phyloP scores from a whole-genome alignment of 768 basidiomycete species.

The Mycena capillaripes region DNA sequence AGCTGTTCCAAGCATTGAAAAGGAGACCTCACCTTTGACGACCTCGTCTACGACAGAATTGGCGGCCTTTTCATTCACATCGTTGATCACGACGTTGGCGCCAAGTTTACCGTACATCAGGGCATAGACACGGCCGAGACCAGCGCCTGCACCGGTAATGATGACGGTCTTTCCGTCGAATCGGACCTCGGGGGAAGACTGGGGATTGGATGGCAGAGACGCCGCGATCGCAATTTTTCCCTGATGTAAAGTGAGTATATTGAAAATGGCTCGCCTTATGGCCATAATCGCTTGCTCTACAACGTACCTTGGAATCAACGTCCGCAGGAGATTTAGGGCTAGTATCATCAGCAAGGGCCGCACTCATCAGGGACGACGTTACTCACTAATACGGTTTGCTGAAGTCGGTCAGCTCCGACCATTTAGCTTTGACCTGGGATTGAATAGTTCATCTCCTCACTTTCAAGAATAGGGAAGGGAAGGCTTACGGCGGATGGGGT shows the following conservation, averaged over 20 bases:
- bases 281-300: not conserved
- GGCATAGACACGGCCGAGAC: conserved; percentile 93
- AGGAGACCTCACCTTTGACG: conserved; percentile 66
- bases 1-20: not conserved
- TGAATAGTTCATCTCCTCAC: not conserved
- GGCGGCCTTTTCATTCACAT: conserved; percentile 90
- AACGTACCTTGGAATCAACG: conserved; percentile 65
- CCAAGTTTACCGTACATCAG: conserved; percentile 92
- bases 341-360: conserved; percentile 13
- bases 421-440: conserved; percentile 82
- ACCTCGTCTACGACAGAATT: conserved; percentile 91
- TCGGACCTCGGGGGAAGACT: conserved; percentile 77
- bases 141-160: conserved; percentile 95
- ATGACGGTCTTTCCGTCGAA: conserved; percentile 94
- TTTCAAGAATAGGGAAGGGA: not conserved
- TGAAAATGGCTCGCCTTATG: not conserved
- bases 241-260: conserved; percentile 40
- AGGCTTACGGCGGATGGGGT: conserved; percentile 89
- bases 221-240: conserved; percentile 76
- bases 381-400: conserved; percentile 76
- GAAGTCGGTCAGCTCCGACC: conserved; percentile 88
- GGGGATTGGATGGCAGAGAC: conserved; percentile 74
- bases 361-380: not conserved
- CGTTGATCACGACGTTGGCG: conserved; percentile 98
- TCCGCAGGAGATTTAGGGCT: conserved; percentile 80